Evolutionary conservation across 164 flowering plant genomes (phyloP).

Genomic region (Pachysandra terminalis): DNA sequence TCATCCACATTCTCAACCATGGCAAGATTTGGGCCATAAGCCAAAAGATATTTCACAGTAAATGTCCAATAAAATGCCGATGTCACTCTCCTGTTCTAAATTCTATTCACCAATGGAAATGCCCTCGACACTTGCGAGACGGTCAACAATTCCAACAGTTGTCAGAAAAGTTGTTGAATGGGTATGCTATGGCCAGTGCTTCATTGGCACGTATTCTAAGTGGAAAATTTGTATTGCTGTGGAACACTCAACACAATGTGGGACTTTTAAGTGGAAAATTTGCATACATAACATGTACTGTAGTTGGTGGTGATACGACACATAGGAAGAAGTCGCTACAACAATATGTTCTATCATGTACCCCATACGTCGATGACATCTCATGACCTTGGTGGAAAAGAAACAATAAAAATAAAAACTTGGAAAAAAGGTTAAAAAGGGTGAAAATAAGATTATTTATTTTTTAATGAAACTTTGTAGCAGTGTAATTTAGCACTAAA

Average conservation of each 20-base stretch:
- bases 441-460: too few relatives aligned
- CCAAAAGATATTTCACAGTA: slow-evolving; percentile 51
- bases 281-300: slow-evolving; percentile 40
- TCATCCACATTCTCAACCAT: slow-evolving; percentile 86
- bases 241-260: slow-evolving; percentile 50
- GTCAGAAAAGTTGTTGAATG: slow-evolving; percentile 79
- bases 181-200: slow-evolving; percentile 79
- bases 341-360: too few relatives aligned
- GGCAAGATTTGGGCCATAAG: slow-evolving; percentile 80
- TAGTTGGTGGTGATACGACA: too few relatives aligned
- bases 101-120: slow-evolving; percentile 48
- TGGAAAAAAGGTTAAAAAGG: too few relatives aligned
- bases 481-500: too few relatives aligned
- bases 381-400: too few relatives aligned
- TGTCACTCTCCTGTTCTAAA: slow-evolving; percentile 37
- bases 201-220: slow-evolving; percentile 71
- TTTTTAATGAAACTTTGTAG: too few relatives aligned
- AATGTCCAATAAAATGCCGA: too few relatives aligned
- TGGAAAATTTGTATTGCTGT: slow-evolving; percentile 58
- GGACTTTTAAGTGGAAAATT: slow-evolving; percentile 23
- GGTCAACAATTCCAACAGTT: slow-evolving; percentile 80
- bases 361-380: too few relatives aligned
- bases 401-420: too few relatives aligned
- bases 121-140: slow-evolving; percentile 73
- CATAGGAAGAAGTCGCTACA: too few relatives aligned